Percentiles rank a stretch among this genome's conserved stretches.
These are phyloP conservation scores for Blumeriella jaapii DNA, from an alignment of 2,329 filamentous ascomycete genomes.

Conservation along the genomic window DNA sequence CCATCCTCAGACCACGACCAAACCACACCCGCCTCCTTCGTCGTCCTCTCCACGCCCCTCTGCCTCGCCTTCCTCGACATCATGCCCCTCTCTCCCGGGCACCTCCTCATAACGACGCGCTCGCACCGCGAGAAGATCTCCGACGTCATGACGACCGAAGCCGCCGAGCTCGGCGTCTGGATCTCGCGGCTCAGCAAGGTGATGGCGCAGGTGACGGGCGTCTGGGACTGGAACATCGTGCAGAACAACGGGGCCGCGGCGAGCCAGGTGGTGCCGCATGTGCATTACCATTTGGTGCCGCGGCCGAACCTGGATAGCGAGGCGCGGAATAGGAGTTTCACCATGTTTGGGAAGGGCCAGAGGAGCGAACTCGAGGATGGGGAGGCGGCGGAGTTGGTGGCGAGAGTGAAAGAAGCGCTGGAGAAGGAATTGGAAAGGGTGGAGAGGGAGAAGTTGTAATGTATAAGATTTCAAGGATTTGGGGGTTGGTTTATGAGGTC, in stretches of 20 bases:
- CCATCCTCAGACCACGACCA: conserved; percentile 31
- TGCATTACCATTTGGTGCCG: conserved; percentile 92
- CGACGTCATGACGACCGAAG: conserved; percentile 52
- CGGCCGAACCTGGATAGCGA: conserved; percentile 50
- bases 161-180: conserved; percentile 53
- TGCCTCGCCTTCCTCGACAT: conserved; percentile 90
- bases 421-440: conserved; percentile 33
- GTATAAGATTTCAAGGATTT: neutral
- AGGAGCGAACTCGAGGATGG: conserved; percentile 68
- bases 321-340: conserved; percentile 49
- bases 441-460: conserved; percentile 7
- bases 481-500: neutral
- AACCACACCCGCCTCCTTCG: conserved; percentile 32
- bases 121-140: conserved; percentile 67
- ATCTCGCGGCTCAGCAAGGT: conserved; percentile 64
- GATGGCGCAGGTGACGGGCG: conserved; percentile 55
- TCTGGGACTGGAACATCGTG: conserved; percentile 87
- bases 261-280: conserved; percentile 84
- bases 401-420: conserved; percentile 38
- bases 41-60: conserved; percentile 67
- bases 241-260: conserved; percentile 90
- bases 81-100: conserved; percentile 71
- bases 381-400: conserved; percentile 51
- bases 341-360: conserved; percentile 69
- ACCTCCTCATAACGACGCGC: conserved; percentile 73